Conservation (phyloP, 169 alveolate genomes). For the Cryptosporidium ubiquitum region DNA sequence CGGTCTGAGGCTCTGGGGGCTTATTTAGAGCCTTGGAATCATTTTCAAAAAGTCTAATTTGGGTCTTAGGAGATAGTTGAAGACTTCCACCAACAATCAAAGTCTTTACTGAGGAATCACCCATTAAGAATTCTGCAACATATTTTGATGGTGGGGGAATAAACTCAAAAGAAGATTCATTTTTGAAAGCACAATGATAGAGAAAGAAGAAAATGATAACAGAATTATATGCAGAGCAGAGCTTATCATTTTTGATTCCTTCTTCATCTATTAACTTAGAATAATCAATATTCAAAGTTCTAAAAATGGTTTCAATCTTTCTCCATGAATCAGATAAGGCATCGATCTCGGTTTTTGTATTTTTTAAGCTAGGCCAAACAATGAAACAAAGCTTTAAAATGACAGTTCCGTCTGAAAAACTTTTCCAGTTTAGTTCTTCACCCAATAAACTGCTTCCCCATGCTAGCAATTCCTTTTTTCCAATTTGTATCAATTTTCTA, state of each 20-base stretch:
- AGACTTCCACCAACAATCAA: slow-evolving; percentile 67
- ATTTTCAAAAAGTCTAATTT: slow-evolving; percentile 61
- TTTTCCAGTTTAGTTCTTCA: slow-evolving; percentile 35
- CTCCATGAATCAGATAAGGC: slow-evolving; percentile 39
- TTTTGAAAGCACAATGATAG: slow-evolving; percentile 67
- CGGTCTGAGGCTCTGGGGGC: neutral
- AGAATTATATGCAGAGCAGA: slow-evolving; percentile 54
- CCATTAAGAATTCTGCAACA: slow-evolving; percentile 56
- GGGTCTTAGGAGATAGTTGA: slow-evolving; percentile 65
- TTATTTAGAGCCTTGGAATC: slow-evolving; percentile 4
- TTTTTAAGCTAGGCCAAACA: slow-evolving; percentile 55
- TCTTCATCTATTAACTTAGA: slow-evolving; percentile 44
- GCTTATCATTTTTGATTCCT: slow-evolving; percentile 39
- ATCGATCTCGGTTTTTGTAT: slow-evolving; percentile 25
- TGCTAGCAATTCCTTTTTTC: slow-evolving; percentile 33
- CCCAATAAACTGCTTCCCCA: slow-evolving; percentile 57
- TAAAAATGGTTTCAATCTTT: slow-evolving; percentile 46
- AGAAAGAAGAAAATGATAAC: slow-evolving; percentile 41
- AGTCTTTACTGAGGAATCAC: slow-evolving; percentile 57
- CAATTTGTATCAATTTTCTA: slow-evolving; percentile 43
- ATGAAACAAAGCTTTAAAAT: slow-evolving; percentile 43
- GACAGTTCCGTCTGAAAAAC: slow-evolving; percentile 25
- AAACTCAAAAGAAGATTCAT: slow-evolving; percentile 66
- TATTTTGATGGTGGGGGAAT: slow-evolving; percentile 50
- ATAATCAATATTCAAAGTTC: slow-evolving; percentile 41